Evolutionary conservation across 805 yeast species (phyloP), one percentile per base, ranked within the genome.

Genomic region (Hyphopichia homilentoma): DNA sequence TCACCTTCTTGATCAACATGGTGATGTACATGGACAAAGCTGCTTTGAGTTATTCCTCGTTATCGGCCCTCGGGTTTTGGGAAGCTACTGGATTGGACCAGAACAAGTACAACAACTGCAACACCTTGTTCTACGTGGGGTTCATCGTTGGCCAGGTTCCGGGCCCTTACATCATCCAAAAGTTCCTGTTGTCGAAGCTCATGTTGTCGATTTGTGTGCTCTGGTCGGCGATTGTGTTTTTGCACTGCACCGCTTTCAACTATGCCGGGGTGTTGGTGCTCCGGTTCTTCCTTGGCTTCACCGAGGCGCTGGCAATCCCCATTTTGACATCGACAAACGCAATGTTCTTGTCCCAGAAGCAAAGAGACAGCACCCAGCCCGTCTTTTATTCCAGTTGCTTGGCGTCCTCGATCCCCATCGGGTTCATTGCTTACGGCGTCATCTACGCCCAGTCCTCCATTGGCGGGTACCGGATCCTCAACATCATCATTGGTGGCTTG

Each of bases 41-140:
- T 3, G 66, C 77, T 3, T 42, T 73, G 27, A 63, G 74, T 0
- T 75, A 70, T 43, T 63, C 72, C 11, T 58, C 76, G 1, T 63
- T 72, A 11, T 58, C 76, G 1, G 59, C 73, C 30, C 57, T 73
- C 32, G 79, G 69, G 1, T 50, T 75, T 17, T 71, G 61, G 51
- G 64, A 56, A 6, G 75, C 68, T 35, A 70, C 75, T 1, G 64
- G 66, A 3, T 45, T 76, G 17, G 53, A 56, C 17, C 68, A 68
- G 41, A 43, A 60, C 31, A 59, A 58, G 30, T 75, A 70, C 47
- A 68, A 70, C 41, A 69, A 71, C 34, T 57, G 71, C 12, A 71
- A 73, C 39, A 70, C 79, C 3, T 37, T 75, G n/a, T 75, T 74
- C 43, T 74, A 74, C 43, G 73, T 65, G 16, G 81, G 79, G 4